These are phyloP conservation scores for Cryphonectria nitschkei DNA, from an alignment of 2,329 filamentous ascomycete species.

Conservation along the genomic window DNA sequence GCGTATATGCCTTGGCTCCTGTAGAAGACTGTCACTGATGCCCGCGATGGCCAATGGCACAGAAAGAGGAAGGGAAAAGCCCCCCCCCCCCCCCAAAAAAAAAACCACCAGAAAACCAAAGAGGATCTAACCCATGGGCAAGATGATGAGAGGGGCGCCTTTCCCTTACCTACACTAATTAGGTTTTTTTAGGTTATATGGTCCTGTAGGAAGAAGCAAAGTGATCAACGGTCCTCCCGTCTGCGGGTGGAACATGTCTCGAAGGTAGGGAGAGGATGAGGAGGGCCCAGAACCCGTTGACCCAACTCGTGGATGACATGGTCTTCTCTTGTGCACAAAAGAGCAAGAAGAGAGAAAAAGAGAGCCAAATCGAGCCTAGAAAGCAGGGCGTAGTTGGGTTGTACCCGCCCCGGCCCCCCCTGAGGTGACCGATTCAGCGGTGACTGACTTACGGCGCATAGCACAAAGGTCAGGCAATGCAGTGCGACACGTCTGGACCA, in stretches of 20 bases:
- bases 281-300: not conserved
- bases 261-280: not conserved
- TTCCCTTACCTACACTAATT: not conserved
- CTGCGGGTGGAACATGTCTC: slow-evolving; percentile 7
- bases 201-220: not conserved
- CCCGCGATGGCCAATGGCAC: not conserved
- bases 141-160: not conserved
- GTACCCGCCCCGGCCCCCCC: not conserved
- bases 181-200: not conserved
- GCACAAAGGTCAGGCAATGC: slow-evolving; percentile 2
- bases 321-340: not conserved
- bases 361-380: not conserved
- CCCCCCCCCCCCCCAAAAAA: too few relatives aligned
- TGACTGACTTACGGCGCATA: not conserved
- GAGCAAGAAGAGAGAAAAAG: not conserved
- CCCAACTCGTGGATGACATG: not conserved
- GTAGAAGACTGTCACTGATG: not conserved
- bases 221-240: not conserved
- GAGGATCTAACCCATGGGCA: not conserved
- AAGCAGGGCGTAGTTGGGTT: not conserved
- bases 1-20: not conserved
- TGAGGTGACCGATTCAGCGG: not conserved
- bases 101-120: not conserved
- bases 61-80: not conserved
- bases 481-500: slow-evolving; percentile 21